phyloP scores from a whole-genome alignment of 164 flowering plant genomes.

The grape (Vitis vinifera) region DNA sequence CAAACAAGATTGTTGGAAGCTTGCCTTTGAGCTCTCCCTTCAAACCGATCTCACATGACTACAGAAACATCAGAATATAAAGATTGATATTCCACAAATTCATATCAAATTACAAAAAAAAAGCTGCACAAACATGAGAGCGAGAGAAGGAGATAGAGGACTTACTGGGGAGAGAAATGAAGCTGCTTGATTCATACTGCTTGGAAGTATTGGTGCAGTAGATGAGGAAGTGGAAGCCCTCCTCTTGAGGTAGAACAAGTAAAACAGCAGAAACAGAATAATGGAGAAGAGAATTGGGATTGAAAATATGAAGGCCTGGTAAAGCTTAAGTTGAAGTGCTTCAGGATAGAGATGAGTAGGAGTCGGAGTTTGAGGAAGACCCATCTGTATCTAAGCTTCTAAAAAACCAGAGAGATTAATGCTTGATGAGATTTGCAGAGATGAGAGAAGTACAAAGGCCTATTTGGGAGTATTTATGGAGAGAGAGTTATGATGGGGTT shows the following conservation, averaged over 20 bases:
- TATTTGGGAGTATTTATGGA: slow-evolving; percentile 24
- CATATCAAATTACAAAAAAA: neutral
- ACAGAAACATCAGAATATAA: slow-evolving; percentile 8
- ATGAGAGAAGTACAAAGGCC: slow-evolving; percentile 4
- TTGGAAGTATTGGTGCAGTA: slow-evolving; percentile 34
- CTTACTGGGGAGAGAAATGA: slow-evolving; percentile 38
- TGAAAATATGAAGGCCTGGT: slow-evolving; percentile 83
- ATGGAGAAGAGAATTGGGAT: slow-evolving; percentile 76
- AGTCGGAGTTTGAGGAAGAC: slow-evolving; percentile 40
- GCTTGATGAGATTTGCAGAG: neutral
- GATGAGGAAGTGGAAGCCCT: slow-evolving; percentile 44
- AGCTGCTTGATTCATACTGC: slow-evolving; percentile 23
- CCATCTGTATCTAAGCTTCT: slow-evolving; percentile 28
- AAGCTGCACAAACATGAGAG: neutral
- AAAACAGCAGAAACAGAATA: slow-evolving; percentile 68
- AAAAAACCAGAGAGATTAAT: neutral
- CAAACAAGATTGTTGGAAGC: slow-evolving; percentile 57
- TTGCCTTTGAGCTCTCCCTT: slow-evolving; percentile 54
- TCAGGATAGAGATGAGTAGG: slow-evolving; percentile 66
- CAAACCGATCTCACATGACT: slow-evolving; percentile 47
- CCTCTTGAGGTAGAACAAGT: slow-evolving; percentile 82
- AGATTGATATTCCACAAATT: neutral
- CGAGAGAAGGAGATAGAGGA: slow-evolving; percentile 9
- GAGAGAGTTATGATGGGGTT: neutral
- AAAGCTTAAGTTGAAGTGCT: slow-evolving; percentile 71